Evolutionary conservation across 2,329 filamentous ascomycete genomes (phyloP).

Genomic region (Massarina eburnea): DNA sequence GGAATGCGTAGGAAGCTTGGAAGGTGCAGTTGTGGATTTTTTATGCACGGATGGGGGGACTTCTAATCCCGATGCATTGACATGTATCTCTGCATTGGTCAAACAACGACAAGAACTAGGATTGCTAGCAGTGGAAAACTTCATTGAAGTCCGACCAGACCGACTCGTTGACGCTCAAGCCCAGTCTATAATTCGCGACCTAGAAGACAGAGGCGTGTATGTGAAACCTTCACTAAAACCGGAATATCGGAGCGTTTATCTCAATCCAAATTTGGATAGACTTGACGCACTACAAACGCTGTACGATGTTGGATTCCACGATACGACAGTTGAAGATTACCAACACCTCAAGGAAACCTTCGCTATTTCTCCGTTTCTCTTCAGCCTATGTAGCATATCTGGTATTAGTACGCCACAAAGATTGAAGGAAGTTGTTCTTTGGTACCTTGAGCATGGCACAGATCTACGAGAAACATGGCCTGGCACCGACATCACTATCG

Average conservation of each 20-base stretch:
- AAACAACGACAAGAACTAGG: neutral
- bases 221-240: neutral
- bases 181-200: neutral
- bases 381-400: neutral
- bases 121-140: neutral
- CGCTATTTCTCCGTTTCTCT: neutral
- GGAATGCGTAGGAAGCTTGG: neutral
- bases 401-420: neutral
- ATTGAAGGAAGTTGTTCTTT: neutral
- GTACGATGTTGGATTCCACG: neutral
- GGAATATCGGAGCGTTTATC: neutral
- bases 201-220: neutral
- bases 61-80: neutral
- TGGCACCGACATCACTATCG: neutral
- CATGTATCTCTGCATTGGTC: neutral
- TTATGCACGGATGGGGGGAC: too few species aligned
- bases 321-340: neutral
- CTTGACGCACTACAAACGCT: neutral
- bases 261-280: neutral
- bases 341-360: neutral
- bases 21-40: neutral
- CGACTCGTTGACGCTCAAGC: neutral
- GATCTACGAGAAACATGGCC: neutral
- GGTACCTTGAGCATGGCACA: neutral
- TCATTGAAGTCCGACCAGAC: neutral